Evolutionary conservation across 495 filamentous ascomycete species (phyloP).

Genomic region (Lineolata rhizophorae): DNA sequence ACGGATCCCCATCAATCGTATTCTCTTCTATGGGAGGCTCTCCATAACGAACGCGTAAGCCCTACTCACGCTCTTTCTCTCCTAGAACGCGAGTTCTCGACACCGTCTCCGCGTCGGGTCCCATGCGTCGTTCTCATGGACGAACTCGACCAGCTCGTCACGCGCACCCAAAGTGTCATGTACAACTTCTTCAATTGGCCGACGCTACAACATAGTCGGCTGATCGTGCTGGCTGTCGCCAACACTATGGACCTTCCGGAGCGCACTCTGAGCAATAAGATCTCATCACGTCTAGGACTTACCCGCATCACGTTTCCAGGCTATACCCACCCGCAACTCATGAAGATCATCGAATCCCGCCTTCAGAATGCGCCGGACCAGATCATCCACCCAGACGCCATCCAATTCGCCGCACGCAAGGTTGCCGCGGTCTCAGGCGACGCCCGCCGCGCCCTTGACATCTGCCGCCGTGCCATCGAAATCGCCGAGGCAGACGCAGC

Average conservation of each 20-base stretch:
- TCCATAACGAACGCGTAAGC: constrained; percentile 81
- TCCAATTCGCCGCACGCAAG: constrained; percentile 92
- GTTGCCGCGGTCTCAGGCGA: constrained; percentile 93
- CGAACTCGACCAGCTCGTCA: constrained; percentile 93
- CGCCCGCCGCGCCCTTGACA: constrained; percentile 78
- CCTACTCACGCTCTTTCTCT: constrained; percentile 81
- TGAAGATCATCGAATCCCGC: constrained; percentile 84
- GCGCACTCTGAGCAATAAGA: constrained; percentile 92
- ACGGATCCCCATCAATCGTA: constrained; percentile 96
- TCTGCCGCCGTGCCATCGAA: constrained; percentile 88
- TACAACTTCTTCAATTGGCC: constrained; percentile 99
- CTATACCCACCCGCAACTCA: constrained; percentile 94
- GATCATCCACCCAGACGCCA: constrained; percentile 79
- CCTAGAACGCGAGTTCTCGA: constrained; percentile 74
- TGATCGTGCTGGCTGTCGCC: constrained; percentile 92
- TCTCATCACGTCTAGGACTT: constrained; percentile 62
- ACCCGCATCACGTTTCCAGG: constrained; percentile 82
- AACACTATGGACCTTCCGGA: constrained; percentile 99
- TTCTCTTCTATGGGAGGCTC: constrained; percentile 82
- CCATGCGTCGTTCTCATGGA: constrained; percentile 99
- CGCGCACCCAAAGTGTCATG: constrained; percentile 96
- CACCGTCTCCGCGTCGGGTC: constrained; percentile 71
- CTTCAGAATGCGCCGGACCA: constrained; percentile 69
- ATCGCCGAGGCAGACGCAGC: constrained; percentile 47
- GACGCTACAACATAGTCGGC: constrained; percentile 64